phyloP scores from a whole-genome alignment of 2,329 filamentous ascomycete species.

The Fusarium piperis region DNA sequence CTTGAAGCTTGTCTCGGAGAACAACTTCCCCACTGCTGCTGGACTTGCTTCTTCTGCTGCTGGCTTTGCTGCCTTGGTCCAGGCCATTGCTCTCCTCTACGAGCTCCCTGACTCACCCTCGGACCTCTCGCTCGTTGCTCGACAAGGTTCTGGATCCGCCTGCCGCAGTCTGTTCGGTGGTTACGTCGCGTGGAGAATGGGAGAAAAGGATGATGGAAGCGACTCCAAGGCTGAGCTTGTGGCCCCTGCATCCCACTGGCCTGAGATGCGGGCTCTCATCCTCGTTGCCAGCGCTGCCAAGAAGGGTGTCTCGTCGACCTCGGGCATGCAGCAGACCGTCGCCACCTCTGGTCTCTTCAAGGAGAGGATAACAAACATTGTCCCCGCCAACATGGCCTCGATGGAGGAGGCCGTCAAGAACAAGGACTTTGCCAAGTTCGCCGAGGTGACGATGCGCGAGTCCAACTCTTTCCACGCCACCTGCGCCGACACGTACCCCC shows the following conservation, averaged over 20 bases:
- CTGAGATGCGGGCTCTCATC: slow-evolving; percentile 90
- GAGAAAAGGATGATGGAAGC: slow-evolving; percentile 77
- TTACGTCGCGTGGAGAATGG: slow-evolving; percentile 94
- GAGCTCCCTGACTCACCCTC: slow-evolving; percentile 81
- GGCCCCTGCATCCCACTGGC: slow-evolving; percentile 90
- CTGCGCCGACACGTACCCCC: slow-evolving; percentile 93
- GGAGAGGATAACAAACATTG: slow-evolving; percentile 77
- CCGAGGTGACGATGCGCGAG: slow-evolving; percentile 92
- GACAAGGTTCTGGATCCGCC: slow-evolving; percentile 94
- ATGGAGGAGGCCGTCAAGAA: slow-evolving; percentile 85
- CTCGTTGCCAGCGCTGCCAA: slow-evolving; percentile 93
- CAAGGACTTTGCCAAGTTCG: slow-evolving; percentile 87
- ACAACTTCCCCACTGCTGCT: slow-evolving; percentile 98
- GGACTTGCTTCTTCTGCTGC: slow-evolving; percentile 81
- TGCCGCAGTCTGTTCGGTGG: slow-evolving; percentile 94
- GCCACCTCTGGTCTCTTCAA: slow-evolving; percentile 89
- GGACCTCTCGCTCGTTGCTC: slow-evolving; percentile 86
- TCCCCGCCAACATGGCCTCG: slow-evolving; percentile 81
- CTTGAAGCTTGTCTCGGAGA: slow-evolving; percentile 90
- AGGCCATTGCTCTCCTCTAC: slow-evolving; percentile 93
- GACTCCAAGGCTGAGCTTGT: slow-evolving; percentile 92
- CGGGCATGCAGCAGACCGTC: slow-evolving; percentile 97
- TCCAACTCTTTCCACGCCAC: slow-evolving; percentile 97
- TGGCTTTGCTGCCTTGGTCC: slow-evolving; percentile 76
- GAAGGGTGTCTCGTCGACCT: slow-evolving; percentile 92